Percentiles rank a stretch among this genome's conserved stretches.
phyloP scores from a whole-genome alignment of 176 grass and related monocot species.

The Juncus effusus region DNA sequence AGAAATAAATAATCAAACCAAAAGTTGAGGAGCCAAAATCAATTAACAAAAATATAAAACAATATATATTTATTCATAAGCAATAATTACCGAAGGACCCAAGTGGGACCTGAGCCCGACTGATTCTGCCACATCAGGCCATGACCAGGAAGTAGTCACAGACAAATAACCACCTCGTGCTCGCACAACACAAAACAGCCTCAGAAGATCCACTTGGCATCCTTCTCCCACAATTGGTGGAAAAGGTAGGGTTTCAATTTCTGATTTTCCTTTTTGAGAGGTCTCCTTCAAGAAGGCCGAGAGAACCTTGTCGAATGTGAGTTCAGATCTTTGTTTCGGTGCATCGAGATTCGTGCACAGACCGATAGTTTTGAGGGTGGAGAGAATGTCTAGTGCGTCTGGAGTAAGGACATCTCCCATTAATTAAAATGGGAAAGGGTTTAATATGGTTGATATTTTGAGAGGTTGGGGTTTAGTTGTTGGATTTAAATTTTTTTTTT shows the following conservation, averaged over 20 bases:
- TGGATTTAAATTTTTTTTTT: too few species aligned
- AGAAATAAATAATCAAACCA: too few species aligned
- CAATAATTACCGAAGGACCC: slow-evolving; percentile 9
- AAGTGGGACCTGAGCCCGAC: neutral
- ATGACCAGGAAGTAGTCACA: slow-evolving; percentile 6
- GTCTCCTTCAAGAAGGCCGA: slow-evolving; percentile 13
- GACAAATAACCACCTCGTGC: slow-evolving; percentile 2
- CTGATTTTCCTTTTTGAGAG: neutral
- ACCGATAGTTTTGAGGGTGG: slow-evolving; percentile 10
- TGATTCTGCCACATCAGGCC: slow-evolving; percentile 17
- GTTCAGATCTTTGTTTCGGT: neutral
- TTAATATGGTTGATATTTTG: too few species aligned
- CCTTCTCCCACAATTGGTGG: slow-evolving; percentile 20
- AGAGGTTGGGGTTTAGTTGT: too few species aligned
- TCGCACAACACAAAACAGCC: slow-evolving; percentile 18
- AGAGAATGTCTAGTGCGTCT: slow-evolving; percentile 1
- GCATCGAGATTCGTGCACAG: neutral
- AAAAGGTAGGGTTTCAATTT: neutral
- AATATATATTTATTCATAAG: too few species aligned
- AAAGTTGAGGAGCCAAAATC: too few species aligned
- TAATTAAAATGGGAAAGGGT: too few species aligned
- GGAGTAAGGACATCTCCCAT: neutral
- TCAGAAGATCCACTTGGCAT: slow-evolving; percentile 12
- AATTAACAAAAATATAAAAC: too few species aligned
- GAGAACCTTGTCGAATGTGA: slow-evolving; percentile 16